Evolutionary conservation across 441 rosid genomes (phyloP).

Genomic region (Populus hybrid): DNA sequence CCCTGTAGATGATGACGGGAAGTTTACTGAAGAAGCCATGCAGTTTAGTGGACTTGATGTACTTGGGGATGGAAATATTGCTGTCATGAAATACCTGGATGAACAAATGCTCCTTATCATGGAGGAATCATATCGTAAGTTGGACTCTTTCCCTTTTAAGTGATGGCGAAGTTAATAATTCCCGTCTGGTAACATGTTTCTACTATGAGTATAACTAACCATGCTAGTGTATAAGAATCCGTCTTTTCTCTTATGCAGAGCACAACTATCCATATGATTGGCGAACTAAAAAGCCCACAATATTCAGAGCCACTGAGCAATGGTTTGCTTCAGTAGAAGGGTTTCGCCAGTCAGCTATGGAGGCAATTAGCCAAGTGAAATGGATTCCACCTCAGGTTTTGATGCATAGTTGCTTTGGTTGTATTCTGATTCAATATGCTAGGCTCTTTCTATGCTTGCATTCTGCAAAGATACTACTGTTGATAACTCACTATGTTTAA

Average conservation of each 20-base stretch:
- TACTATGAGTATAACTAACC: conserved; percentile 10
- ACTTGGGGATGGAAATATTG: conserved; percentile 87
- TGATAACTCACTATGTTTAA: neutral
- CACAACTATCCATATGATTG: conserved; percentile 98
- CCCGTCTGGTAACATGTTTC: neutral
- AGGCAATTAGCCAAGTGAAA: conserved; percentile 75
- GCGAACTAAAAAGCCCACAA: conserved; percentile 95
- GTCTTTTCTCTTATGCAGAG: conserved; percentile 42
- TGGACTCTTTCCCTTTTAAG: conserved; percentile 1
- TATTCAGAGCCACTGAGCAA: conserved; percentile 98
- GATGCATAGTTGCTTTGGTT: conserved; percentile 19
- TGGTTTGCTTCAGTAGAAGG: conserved; percentile 99
- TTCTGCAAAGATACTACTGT: conserved; percentile 7
- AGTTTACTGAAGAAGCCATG: conserved; percentile 90
- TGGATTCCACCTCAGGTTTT: conserved; percentile 96
- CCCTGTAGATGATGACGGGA: conserved; percentile 93
- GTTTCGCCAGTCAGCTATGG: conserved; percentile 76
- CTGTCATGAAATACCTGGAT: conserved; percentile 78
- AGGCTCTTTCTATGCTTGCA: conserved; percentile 2
- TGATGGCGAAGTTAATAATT: neutral
- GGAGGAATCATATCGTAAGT: conserved; percentile 92
- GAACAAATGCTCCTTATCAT: conserved; percentile 63
- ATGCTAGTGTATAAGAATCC: conserved; percentile 12
- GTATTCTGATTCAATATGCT: neutral
- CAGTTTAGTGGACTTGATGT: conserved; percentile 87